These are phyloP conservation scores for Saksenaea vasiformis DNA, from an alignment of 371 early-diverging fungal genomes.

Conservation along the genomic window DNA sequence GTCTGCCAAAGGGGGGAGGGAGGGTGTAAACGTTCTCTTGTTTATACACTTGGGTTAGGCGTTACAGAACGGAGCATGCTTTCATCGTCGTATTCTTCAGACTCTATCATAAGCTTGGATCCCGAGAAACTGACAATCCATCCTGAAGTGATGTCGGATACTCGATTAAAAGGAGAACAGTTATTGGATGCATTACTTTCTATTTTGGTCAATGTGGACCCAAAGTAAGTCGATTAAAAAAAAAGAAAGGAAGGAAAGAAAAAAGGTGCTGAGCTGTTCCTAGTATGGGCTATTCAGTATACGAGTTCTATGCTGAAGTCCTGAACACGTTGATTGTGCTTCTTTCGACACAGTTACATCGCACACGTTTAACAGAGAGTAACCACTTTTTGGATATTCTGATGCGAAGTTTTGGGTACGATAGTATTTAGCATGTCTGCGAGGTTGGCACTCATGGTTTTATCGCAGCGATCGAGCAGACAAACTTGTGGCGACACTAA, in stretches of 20 bases:
- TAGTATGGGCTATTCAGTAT: conserved; percentile 58
- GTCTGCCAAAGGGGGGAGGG: not conserved
- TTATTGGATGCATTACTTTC: conserved; percentile 62
- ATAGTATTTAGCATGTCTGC: not conserved
- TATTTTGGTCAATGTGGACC: conserved; percentile 62
- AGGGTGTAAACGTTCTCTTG: not conserved
- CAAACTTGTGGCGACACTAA: conserved; percentile 55
- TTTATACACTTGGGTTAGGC: no score
- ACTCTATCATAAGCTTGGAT: conserved; percentile 24
- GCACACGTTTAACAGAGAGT: conserved; percentile 36
- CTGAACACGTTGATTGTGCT: conserved; percentile 66
- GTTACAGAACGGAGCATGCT: no score
- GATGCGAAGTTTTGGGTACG: conserved; percentile 54
- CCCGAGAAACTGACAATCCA: conserved; percentile 46
- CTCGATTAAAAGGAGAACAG: conserved; percentile 55
- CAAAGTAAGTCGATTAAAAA: conserved; percentile 47
- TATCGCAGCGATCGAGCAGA: conserved; percentile 54
- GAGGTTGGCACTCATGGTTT: not conserved
- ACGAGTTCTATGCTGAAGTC: conserved; percentile 74
- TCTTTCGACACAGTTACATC: conserved; percentile 68
- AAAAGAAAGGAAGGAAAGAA: not conserved
- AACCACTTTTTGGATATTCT: conserved; percentile 69
- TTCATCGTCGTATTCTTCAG: conserved; percentile 19
- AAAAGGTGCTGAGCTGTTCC: not conserved
- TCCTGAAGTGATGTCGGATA: conserved; percentile 34